These are phyloP conservation scores for Carpinus fangiana DNA, from an alignment of 306 rosid species.

Conservation along the genomic window DNA sequence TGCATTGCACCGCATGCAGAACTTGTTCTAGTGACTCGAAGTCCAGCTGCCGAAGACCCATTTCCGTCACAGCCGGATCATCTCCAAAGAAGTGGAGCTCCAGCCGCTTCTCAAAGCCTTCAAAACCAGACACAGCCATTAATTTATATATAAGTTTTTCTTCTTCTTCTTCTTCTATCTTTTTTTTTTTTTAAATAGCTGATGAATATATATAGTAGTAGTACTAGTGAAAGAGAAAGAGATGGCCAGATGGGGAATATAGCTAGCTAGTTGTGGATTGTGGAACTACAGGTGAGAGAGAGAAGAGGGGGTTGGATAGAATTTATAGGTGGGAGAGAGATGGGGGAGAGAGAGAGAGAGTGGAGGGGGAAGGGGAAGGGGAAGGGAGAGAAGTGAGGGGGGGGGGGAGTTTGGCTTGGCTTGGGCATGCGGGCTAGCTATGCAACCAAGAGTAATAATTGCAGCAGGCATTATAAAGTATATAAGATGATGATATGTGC, in stretches of 20 bases:
- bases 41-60: constrained; percentile 69
- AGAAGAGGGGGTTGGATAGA: constrained; percentile 46
- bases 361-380: constrained; percentile 20
- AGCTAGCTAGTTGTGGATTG: neutral
- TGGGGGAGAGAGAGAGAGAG: constrained; percentile 38
- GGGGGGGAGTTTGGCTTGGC: constrained; percentile 33
- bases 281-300: constrained; percentile 40
- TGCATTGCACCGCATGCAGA: constrained; percentile 80
- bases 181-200: no score
- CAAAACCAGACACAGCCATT: constrained; percentile 92
- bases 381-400: constrained; percentile 27
- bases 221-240: no score
- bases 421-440: constrained; percentile 83
- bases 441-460: constrained; percentile 96
- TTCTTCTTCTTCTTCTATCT: no score
- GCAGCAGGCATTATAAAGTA: constrained; percentile 92
- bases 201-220: no score
- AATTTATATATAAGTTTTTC: no score
- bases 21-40: constrained; percentile 61
- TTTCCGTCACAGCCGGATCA: constrained; percentile 46
- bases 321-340: constrained; percentile 72
- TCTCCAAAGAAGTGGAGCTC: constrained; percentile 94
- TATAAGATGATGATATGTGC: constrained; percentile 55
- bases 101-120: constrained; percentile 88
- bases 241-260: neutral